Evolutionary conservation across 176 grass and related monocot species (phyloP), one percentile per base, ranked within the genome.

Genomic region (Musa troglodytarum): DNA sequence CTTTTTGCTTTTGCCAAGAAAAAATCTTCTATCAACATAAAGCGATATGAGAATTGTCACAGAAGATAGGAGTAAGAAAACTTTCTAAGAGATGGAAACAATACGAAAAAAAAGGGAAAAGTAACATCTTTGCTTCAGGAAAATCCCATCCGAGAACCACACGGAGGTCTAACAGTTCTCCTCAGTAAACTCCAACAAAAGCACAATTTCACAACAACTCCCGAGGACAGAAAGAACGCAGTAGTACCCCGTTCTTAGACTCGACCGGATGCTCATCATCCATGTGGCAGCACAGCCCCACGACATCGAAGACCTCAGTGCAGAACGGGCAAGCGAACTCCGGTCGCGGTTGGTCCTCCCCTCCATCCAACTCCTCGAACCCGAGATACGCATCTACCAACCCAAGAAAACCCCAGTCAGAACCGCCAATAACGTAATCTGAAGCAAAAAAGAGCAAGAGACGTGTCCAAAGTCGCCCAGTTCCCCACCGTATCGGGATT

Each of bases 271-370:
- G 73, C 24, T 74, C 73, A 1, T 75, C 54, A 22, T 75, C 73
- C 13, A 75, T 61, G 53, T 75, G 73, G 54, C 15, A 75, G 73
- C 24, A 75, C 5, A 75, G 26, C 54, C 73, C 73, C 53, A 75
- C 73, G 25, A 75, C 16, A 34, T 75, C 73, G 10, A 75, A 75
- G 34, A 59, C 54, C 14, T 75, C 54, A 7, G 10, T 11, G 14
- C 73, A 75, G 73, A 75, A 75, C 25, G 53, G 73, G 17, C 73
- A 75, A 2, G 2, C 8, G 54, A 75, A 75, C 73, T 75, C 73
- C 63, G 63, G 15, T 17, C 73, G 22, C 11, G 24, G 19, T 16
- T 71, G 16, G 53, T 75, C 54, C 16, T 75, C 73, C 17, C 17
- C 53, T 43, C 54, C 22, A 17, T 58, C 73, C 24, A 75, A 34